phyloP scores from a whole-genome alignment of 345 rosid genomes.

The Euphorbia tirucalli region DNA sequence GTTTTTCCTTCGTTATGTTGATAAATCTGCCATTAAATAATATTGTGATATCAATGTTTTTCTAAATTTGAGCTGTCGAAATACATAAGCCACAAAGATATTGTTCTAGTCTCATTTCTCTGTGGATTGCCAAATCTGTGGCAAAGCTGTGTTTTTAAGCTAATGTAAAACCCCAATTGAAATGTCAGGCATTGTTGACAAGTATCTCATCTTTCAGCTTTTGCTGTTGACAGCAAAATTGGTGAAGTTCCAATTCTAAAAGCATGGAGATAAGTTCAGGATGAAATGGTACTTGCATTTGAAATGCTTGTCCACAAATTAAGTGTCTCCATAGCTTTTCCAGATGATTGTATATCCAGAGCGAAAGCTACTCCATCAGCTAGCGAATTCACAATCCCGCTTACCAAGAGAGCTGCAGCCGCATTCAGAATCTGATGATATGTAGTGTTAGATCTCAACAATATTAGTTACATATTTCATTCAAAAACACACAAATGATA shows the following conservation, averaged over 20 bases:
- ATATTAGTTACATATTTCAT: background rate
- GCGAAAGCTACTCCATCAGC: slow-evolving; percentile 74
- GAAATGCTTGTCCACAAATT: slow-evolving; percentile 63
- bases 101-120: background rate
- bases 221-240: slow-evolving; percentile 17
- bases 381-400: slow-evolving; percentile 50
- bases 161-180: background rate
- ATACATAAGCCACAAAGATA: background rate
- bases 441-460: slow-evolving; percentile 14
- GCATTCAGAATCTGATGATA: slow-evolving; percentile 77
- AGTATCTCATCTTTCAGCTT: slow-evolving; percentile 4
- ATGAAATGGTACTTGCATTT: slow-evolving; percentile 36
- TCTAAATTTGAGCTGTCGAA: background rate
- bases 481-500: too few species aligned
- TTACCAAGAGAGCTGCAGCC: slow-evolving; percentile 83
- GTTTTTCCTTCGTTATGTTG: background rate
- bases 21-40: background rate
- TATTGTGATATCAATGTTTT: background rate
- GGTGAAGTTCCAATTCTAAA: background rate
- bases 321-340: slow-evolving; percentile 70
- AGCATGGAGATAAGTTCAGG: background rate
- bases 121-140: background rate
- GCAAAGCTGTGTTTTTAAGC: background rate
- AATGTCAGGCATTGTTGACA: slow-evolving; percentile 3
- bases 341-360: slow-evolving; percentile 70